These are phyloP conservation scores for Trypanosoma caninum DNA, from an alignment of 208 protist species.

Conservation along the genomic window DNA sequence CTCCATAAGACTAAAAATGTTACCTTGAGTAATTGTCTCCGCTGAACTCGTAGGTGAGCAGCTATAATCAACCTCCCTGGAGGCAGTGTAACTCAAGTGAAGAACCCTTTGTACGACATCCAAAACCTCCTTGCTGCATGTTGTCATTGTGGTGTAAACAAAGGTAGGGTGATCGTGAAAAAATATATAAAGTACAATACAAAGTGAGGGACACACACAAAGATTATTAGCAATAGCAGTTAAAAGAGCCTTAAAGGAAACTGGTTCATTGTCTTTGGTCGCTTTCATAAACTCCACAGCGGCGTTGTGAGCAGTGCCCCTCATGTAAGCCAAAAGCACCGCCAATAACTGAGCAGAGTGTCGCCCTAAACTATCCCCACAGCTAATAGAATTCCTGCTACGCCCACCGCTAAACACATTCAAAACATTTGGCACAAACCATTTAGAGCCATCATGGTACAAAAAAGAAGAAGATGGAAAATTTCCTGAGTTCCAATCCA, in stretches of 20 bases:
- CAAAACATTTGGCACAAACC: constrained; percentile 32
- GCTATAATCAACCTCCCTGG: not conserved
- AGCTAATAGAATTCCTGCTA: constrained; percentile 18
- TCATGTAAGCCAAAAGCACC: constrained; percentile 61
- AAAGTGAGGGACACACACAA: constrained; percentile 41
- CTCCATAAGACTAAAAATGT: constrained; percentile 31
- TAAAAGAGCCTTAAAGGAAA: constrained; percentile 47
- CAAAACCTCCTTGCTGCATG: constrained; percentile 33
- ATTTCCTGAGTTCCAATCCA: constrained; percentile 42
- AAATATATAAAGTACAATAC: constrained; percentile 68
- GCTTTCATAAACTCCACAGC: constrained; percentile 41
- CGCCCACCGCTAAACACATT: constrained; percentile 27
- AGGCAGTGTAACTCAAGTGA: constrained; percentile 30
- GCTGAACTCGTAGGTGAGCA: constrained; percentile 10
- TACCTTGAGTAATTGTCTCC: constrained; percentile 26
- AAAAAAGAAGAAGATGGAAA: constrained; percentile 26
- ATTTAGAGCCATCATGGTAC: constrained; percentile 37
- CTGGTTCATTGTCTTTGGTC: constrained; percentile 21
- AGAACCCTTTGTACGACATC: constrained; percentile 46
- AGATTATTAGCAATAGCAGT: constrained; percentile 32
- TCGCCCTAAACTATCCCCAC: constrained; percentile 38
- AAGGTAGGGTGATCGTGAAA: constrained; percentile 68
- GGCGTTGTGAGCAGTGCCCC: constrained; percentile 52
- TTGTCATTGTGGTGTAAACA: constrained; percentile 34
- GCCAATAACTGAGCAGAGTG: constrained; percentile 59